Percentiles rank a stretch among this genome's conserved stretches.
Evolutionary conservation across 2,329 filamentous ascomycete genomes (phyloP).

Genomic region (Pseudogymnoascus sp.): DNA sequence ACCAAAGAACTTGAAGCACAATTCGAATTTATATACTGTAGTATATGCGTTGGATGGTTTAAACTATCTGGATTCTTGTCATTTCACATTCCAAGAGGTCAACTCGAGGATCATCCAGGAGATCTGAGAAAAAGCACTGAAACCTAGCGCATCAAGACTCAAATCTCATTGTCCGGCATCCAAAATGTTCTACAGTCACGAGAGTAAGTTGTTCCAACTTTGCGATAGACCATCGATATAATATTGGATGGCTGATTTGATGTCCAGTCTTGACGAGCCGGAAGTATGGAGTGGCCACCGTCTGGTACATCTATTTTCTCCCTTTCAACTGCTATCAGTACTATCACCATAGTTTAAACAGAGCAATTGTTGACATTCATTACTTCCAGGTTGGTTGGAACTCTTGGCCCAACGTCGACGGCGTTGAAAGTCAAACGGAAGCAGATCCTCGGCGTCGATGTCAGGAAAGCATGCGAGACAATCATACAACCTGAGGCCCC

Average conservation of each 20-base stretch:
- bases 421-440: conserved; percentile 73
- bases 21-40: not conserved
- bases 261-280: conserved; percentile 67
- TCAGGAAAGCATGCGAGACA: conserved; percentile 80
- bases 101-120: not conserved
- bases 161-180: not conserved
- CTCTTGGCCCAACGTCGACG: conserved; percentile 66
- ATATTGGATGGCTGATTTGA: not conserved
- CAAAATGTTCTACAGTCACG: conserved; percentile 90
- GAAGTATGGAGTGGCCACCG: conserved; percentile 87
- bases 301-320: conserved; percentile 61
- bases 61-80: not conserved
- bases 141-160: not conserved
- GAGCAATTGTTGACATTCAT: not conserved
- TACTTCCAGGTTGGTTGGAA: conserved; percentile 74
- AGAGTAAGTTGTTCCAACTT: conserved; percentile 54
- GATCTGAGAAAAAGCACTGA: not conserved
- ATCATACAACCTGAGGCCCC: conserved; percentile 81
- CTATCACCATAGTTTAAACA: not conserved
- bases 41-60: not conserved
- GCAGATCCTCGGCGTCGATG: conserved; percentile 80
- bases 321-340: not conserved
- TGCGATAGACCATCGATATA: not conserved
- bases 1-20: not conserved
- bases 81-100: not conserved